Percentiles rank a stretch among this genome's conserved stretches.
Conservation (phyloP, 495 filamentous ascomycete genomes). For the Polyplosphaeria fusca region DNA sequence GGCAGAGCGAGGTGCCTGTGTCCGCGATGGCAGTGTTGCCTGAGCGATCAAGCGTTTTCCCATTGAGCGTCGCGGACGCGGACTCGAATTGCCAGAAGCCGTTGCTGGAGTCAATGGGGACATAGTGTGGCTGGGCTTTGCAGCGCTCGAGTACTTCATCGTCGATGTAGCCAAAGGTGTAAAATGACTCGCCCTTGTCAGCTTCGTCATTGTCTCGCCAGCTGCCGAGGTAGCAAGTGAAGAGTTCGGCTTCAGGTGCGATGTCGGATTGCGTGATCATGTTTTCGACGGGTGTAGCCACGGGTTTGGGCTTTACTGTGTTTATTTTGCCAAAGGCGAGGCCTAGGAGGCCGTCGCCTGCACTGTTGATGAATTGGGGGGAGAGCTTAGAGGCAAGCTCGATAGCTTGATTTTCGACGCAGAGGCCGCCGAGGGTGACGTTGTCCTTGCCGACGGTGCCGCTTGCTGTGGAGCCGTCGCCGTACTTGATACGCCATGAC, state of each 20-base stretch:
- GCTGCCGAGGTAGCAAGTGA: conserved; percentile 69
- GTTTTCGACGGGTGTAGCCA: conserved; percentile 71
- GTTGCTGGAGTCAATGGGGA: conserved; percentile 62
- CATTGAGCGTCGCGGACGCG: conserved; percentile 58
- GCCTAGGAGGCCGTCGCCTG: conserved; percentile 71
- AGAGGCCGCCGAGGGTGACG: conserved; percentile 65
- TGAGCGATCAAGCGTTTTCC: conserved; percentile 53
- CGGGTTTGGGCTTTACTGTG: conserved; percentile 59
- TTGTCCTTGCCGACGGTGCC: conserved; percentile 69
- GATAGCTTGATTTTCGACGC: conserved; percentile 64
- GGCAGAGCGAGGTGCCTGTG: conserved; percentile 71
- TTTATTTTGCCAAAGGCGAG: conserved; percentile 70
- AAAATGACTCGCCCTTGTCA: conserved; percentile 63
- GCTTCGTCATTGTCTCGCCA: conserved; percentile 55
- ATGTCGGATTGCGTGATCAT: conserved; percentile 70
- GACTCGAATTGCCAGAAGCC: conserved; percentile 74
- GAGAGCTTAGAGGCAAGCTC: conserved; percentile 68
- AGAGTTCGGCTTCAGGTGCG: conserved; percentile 60
- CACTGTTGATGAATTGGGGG: conserved; percentile 54
- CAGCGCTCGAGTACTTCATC: conserved; percentile 54
- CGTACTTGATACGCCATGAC: conserved; percentile 70
- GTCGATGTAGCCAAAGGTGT: conserved; percentile 78
- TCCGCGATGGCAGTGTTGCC: conserved; percentile 77
- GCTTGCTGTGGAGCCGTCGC: conserved; percentile 68
- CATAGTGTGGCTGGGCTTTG: conserved; percentile 58